Percentiles rank a stretch among this genome's conserved stretches.
phyloP scores from a whole-genome alignment of 2,329 filamentous ascomycete genomes.

The Aspergillus brunneoviolaceus region DNA sequence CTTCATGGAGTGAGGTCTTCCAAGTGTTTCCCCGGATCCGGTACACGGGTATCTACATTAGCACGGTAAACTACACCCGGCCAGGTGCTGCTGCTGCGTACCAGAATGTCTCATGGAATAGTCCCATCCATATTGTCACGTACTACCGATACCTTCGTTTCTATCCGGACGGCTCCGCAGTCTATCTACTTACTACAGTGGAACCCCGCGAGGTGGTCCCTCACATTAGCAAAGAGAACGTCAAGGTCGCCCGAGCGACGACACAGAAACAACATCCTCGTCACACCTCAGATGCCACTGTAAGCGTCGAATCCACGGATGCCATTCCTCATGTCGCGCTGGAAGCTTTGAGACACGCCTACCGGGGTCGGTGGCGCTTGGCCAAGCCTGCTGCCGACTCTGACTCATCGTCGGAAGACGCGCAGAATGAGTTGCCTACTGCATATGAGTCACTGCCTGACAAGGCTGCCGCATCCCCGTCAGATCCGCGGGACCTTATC shows the following conservation, averaged over 20 bases:
- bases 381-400: slow-evolving; percentile 48
- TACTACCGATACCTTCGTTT: slow-evolving; percentile 97
- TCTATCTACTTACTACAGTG: slow-evolving; percentile 75
- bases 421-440: slow-evolving; percentile 37
- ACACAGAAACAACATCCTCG: slow-evolving; percentile 37
- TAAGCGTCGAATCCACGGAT: slow-evolving; percentile 26
- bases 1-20: slow-evolving; percentile 68
- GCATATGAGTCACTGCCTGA: slow-evolving; percentile 19
- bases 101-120: slow-evolving; percentile 72
- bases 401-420: slow-evolving; percentile 18
- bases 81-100: slow-evolving; percentile 68
- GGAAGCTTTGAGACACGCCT: slow-evolving; percentile 66
- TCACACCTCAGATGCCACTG: slow-evolving; percentile 42
- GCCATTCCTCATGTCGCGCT: slow-evolving; percentile 41
- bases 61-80: slow-evolving; percentile 91
- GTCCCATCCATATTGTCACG: slow-evolving; percentile 89
- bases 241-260: slow-evolving; percentile 45
- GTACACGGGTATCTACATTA: slow-evolving; percentile 96
- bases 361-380: slow-evolving; percentile 65
- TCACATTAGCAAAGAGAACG: slow-evolving; percentile 70
- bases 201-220: slow-evolving; percentile 88
- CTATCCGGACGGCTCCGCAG: slow-evolving; percentile 81
- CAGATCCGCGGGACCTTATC: slow-evolving; percentile 60
- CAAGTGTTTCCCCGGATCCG: slow-evolving; percentile 79
- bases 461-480: slow-evolving; percentile 17